phyloP scores from a whole-genome alignment of 768 basidiomycete species.

The Kwoniella dejecticola region DNA sequence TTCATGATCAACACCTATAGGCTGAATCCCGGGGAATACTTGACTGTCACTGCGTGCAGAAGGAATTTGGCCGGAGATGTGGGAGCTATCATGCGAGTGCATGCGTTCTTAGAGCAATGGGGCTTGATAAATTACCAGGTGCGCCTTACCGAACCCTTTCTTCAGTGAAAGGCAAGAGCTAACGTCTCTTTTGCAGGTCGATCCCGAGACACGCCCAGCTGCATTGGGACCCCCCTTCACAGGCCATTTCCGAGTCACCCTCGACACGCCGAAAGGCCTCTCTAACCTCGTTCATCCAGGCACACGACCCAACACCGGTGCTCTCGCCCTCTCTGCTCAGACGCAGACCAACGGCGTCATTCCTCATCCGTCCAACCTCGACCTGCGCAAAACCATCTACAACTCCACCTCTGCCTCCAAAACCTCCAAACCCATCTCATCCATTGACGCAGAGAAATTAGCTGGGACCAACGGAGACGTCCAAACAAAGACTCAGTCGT shows the following conservation, averaged over 20 bases:
- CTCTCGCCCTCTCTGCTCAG: constrained; percentile 58
- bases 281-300: constrained; percentile 75
- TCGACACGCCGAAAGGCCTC: constrained; percentile 93
- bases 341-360: constrained; percentile 48
- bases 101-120: constrained; percentile 99
- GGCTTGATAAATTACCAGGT: constrained; percentile 99
- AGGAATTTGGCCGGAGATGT: constrained; percentile 97
- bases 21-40: constrained; percentile 87
- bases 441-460: constrained; percentile 65
- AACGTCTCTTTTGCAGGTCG: constrained; percentile 66
- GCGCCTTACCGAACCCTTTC: constrained; percentile 39
- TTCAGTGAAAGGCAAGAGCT: background rate
- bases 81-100: constrained; percentile 97
- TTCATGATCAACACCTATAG: constrained; percentile 99
- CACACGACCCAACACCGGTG: constrained; percentile 51
- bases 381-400: constrained; percentile 84
- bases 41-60: constrained; percentile 95
- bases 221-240: constrained; percentile 95
- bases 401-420: constrained; percentile 73
- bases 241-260: constrained; percentile 95
- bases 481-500: constrained; percentile 59
- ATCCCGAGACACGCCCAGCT: constrained; percentile 92
- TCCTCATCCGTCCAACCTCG: constrained; percentile 62
- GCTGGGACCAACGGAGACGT: constrained; percentile 58
- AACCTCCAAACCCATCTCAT: constrained; percentile 69